A percentile compares a stretch with the other conserved stretches of the same genome.
Conservation (phyloP, 257 asterid genomes). For the Lycium ferocissimum region DNA sequence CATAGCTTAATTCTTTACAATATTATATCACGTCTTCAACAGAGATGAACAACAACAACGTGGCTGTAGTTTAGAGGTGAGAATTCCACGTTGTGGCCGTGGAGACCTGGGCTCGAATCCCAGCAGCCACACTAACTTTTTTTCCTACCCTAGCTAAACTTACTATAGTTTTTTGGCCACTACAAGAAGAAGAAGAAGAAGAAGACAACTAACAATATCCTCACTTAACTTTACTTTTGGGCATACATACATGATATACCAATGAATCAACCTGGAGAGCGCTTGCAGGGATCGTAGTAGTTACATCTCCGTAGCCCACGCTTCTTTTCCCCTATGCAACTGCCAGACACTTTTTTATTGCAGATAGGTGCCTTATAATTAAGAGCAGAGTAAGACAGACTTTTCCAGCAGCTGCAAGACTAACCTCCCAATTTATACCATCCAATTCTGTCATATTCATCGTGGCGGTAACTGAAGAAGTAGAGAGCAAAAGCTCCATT, state of each 20-base stretch:
- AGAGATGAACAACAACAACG: slow-evolving; percentile 15
- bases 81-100: slow-evolving; percentile 99
- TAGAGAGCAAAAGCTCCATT: background rate
- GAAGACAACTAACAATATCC: background rate
- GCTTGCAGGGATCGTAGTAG: background rate
- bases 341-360: background rate
- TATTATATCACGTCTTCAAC: too few species aligned
- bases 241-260: too few species aligned
- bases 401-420: background rate
- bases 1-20: background rate
- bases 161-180: too few species aligned
- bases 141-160: too few species aligned
- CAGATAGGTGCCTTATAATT: background rate
- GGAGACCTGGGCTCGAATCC: slow-evolving; percentile 99
- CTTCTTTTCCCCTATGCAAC: background rate
- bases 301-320: background rate
- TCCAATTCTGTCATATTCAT: background rate
- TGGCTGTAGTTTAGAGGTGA: slow-evolving; percentile 97
- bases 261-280: background rate
- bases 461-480: background rate
- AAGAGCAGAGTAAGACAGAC: too few species aligned
- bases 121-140: slow-evolving; percentile 78
- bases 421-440: slow-evolving; percentile 15
- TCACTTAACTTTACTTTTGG: background rate
- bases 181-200: too few species aligned